A percentile compares a stretch with the other conserved stretches of the same genome.
Conservation (phyloP, 805 yeast genomes). For the Millerozyma miso region DNA sequence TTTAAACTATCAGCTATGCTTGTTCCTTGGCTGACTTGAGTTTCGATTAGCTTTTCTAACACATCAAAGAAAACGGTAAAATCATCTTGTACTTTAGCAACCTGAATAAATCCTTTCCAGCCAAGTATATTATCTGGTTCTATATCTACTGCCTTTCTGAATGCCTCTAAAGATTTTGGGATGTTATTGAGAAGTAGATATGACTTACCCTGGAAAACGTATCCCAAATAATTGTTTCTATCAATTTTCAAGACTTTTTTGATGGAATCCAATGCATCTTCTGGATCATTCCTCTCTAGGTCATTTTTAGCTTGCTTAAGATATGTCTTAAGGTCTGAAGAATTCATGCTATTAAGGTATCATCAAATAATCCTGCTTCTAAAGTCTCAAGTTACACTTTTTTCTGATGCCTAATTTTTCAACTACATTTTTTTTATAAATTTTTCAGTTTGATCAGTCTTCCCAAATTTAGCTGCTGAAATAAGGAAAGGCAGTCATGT, state of each 20-base stretch:
- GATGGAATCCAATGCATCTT: conserved; percentile 54
- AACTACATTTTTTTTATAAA: neutral
- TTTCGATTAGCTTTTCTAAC: conserved; percentile 40
- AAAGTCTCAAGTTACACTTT: neutral
- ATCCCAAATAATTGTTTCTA: conserved; percentile 57
- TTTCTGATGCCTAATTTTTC: neutral
- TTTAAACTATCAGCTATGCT: conserved; percentile 46
- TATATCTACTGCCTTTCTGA: conserved; percentile 45
- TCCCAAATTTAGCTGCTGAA: neutral
- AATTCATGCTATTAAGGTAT: neutral
- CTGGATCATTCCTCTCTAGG: conserved; percentile 54
- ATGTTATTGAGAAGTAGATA: conserved; percentile 41
- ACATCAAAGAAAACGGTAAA: conserved; percentile 44
- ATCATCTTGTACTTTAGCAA: conserved; percentile 35
- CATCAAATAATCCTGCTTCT: neutral
- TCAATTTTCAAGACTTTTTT: conserved; percentile 56
- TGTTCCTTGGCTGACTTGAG: conserved; percentile 37
- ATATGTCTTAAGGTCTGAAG: conserved; percentile 11
- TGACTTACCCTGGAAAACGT: conserved; percentile 69
- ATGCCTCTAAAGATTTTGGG: conserved; percentile 39
- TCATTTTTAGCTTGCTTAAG: conserved; percentile 43
- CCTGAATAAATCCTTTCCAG: conserved; percentile 75
- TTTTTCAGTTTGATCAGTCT: neutral
- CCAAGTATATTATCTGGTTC: conserved; percentile 55
- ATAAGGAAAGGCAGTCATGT: conserved; percentile 10